Evolutionary conservation across 2,329 filamentous ascomycete species (phyloP), one percentile per base, ranked within the genome.

Genomic region (Exophiala phaeomuriformis): DNA sequence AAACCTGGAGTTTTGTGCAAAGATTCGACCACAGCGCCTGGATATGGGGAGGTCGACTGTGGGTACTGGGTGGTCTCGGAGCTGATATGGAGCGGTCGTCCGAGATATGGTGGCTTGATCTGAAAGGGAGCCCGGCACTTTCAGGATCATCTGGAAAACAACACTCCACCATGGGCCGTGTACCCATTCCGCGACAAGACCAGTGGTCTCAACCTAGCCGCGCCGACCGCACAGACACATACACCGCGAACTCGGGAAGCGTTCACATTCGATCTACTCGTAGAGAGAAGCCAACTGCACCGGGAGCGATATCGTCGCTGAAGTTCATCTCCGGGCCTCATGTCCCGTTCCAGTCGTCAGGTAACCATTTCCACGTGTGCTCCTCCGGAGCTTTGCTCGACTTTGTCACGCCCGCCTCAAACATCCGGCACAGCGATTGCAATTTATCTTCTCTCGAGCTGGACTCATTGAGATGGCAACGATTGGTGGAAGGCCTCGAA

Each of bases 51-150:
- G 90, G 93, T 58, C 83, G 89, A 41, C 84, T 98, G 33, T 98
- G 91, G 91, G 90, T 97, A 4, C 96, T 95, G 69, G 93, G 93
- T 37, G 93, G 93, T 1, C 77, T 98, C 47, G 93, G 89, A 58
- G 88, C 93, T 63, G 90, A 96, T 62, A 95, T 97, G 89, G 90
- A 97, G 72, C 91, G 95, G 64, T 89, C 87, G 57, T 91, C 89
- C 55, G 93, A 98, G 69, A 80, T 98, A 41, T 96, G 90, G 87
- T 98, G 93, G 90, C 76, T 98, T 41, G 93, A 98, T 71, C 79
- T 98, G 47, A 91, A 95, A 68, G 90, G 89, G 33, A 90, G 82
- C 55, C 90, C 90, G 1, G 88, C 90, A 44, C 90, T 95, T 62
- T 69, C 81, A 72, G 53, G 55, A 4, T 53, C 19, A 19, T 19